These are phyloP conservation scores for Quercus dentata DNA, from an alignment of 306 rosid genomes.

Conservation along the genomic window DNA sequence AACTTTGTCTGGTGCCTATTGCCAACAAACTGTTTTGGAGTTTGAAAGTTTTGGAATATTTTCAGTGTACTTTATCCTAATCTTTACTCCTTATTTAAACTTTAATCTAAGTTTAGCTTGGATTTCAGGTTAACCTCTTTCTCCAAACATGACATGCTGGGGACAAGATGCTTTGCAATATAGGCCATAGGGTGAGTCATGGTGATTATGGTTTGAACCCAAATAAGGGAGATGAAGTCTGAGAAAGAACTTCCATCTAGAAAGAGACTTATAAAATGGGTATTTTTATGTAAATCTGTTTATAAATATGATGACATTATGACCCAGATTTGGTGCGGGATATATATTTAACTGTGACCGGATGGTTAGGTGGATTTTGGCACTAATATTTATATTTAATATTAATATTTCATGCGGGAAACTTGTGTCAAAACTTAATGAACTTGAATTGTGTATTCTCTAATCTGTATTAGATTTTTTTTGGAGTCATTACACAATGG, in stretches of 20 bases:
- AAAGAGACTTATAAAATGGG: conserved; percentile 14
- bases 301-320: conserved; percentile 1
- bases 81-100: neutral
- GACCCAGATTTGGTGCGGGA: conserved; percentile 4
- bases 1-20: neutral
- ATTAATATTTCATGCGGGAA: conserved; percentile 2
- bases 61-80: neutral
- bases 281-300: conserved; percentile 21
- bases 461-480: neutral
- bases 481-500: neutral
- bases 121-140: conserved; percentile 28
- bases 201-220: conserved; percentile 20
- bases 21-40: neutral
- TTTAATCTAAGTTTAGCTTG: neutral
- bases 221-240: conserved; percentile 27
- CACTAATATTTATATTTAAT: conserved; percentile 17
- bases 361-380: conserved; percentile 10
- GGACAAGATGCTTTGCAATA: conserved; percentile 48
- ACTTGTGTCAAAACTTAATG: conserved; percentile 9
- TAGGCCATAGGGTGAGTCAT: conserved; percentile 12
- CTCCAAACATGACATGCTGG: conserved; percentile 56
- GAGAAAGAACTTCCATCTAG: conserved; percentile 26
- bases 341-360: conserved; percentile 12
- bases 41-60: neutral
- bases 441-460: neutral